Base-by-base conservation (phyloP, 1,139 yeast species). In the Suhomyces taliae region DNA sequence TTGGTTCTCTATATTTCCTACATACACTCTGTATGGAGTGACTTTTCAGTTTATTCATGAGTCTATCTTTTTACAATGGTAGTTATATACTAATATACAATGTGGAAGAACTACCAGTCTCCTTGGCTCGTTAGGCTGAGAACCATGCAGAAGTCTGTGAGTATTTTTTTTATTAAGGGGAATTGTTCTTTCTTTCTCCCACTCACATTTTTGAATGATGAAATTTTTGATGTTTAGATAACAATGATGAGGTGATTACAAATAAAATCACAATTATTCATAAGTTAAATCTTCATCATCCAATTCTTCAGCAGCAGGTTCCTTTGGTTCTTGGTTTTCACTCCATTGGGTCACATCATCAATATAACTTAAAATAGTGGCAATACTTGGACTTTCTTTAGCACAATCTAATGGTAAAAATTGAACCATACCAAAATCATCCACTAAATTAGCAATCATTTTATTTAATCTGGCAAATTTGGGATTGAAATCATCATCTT, bases 311-410 rank as follows among this genome's bases (percentile, higher is more conserved):
- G 91, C 98, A 36, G 81, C 78, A 1, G 98, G 98, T 62, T 91
- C 98, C 64, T 91, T 91, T 19, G 97, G 98, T 65, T 93, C 99
- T 66, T 93, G 99, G 7, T 83, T 74, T 63, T 95, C 99, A 27
- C 90, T 84, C 99, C 99, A 93, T 63, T 93, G 99, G 0, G 99
- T 93, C 24, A 93, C 89, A 65, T 93, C 99, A 62, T 93, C 99
- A 36, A 95, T 87, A 64, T 90, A 90, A 61, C 96, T 87, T 56
- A 95, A 73, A 44, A 93, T 93, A 0, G 93, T 86, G 8, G 86
- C 82, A 15, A 93, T 86, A 41, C 90, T 81, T 43, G 85, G 91
- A 49, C 78, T 76, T 37, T 90, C 86, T 62, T 87, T 85, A 40
- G 84, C 78, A 41, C 97, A 85, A 60, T 90, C 95, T 53, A 93